Conservation (phyloP, 208 protist genomes). For the Strigomonas culicis region DNA sequence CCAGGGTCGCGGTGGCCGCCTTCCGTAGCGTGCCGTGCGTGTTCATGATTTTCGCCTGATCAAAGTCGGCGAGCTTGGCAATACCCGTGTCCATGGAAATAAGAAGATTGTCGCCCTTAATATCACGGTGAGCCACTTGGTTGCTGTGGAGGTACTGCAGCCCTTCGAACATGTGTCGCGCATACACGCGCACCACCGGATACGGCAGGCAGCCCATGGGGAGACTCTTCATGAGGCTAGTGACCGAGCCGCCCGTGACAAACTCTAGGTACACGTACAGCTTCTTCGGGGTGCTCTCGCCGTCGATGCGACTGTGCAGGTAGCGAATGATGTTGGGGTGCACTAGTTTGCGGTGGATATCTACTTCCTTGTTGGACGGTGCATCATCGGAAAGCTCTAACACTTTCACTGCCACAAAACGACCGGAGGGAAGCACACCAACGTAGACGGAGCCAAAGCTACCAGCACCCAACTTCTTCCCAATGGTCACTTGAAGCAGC, state of each 20-base stretch:
- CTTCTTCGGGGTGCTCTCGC: slow-evolving; percentile 76
- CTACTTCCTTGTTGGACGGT: slow-evolving; percentile 83
- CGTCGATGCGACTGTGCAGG: slow-evolving; percentile 75
- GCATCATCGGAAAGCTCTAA: slow-evolving; percentile 82
- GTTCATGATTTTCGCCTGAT: slow-evolving; percentile 94
- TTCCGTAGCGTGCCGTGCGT: slow-evolving; percentile 79
- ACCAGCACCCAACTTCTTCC: slow-evolving; percentile 88
- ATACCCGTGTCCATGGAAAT: slow-evolving; percentile 92
- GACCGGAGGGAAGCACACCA: slow-evolving; percentile 81
- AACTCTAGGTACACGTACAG: slow-evolving; percentile 92
- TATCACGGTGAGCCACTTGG: slow-evolving; percentile 87
- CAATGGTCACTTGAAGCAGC: slow-evolving; percentile 69
- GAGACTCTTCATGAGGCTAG: slow-evolving; percentile 86
- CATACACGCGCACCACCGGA: slow-evolving; percentile 78
- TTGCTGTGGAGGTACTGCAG: slow-evolving; percentile 86
- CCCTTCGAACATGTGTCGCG: slow-evolving; percentile 85
- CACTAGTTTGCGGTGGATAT: slow-evolving; percentile 85
- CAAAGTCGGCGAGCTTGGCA: slow-evolving; percentile 98
- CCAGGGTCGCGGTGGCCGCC: slow-evolving; percentile 82
- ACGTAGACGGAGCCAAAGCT: slow-evolving; percentile 89
- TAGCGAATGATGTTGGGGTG: slow-evolving; percentile 93
- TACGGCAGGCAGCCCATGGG: slow-evolving; percentile 70
- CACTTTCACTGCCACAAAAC: slow-evolving; percentile 89
- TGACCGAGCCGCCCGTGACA: slow-evolving; percentile 88
- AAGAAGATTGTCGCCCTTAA: slow-evolving; percentile 91